A percentile compares a stretch with the other conserved stretches of the same genome.
Evolutionary conservation across 148 eudicot species (phyloP).

Genomic region (Vaccinium myrtillus): DNA sequence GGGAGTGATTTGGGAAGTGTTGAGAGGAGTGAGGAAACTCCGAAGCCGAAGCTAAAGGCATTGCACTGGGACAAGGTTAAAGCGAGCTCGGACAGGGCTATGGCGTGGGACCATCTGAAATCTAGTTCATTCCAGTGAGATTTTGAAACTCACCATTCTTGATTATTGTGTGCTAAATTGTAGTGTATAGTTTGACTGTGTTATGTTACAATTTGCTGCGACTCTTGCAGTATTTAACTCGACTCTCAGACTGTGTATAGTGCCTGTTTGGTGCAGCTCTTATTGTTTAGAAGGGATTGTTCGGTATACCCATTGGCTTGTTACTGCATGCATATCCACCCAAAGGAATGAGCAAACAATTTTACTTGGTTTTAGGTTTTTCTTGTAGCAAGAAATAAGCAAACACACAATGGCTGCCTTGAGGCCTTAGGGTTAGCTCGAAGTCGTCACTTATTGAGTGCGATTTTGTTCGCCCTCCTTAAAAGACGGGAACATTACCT

Average conservation of each 20-base stretch:
- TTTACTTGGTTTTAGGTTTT: background rate
- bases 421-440: background rate
- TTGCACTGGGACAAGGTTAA: conserved; percentile 93
- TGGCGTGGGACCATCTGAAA: conserved; percentile 87
- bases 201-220: background rate
- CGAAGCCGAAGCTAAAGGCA: conserved; percentile 74
- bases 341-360: background rate
- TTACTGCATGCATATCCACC: background rate
- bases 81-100: conserved; percentile 70
- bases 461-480: too few species aligned
- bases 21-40: conserved; percentile 41
- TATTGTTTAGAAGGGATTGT: background rate
- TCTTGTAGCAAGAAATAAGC: background rate
- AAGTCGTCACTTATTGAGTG: background rate
- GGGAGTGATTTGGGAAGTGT: conserved; percentile 11
- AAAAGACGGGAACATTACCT: too few species aligned
- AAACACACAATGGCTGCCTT: background rate
- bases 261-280: background rate
- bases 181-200: background rate
- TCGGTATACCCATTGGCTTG: background rate
- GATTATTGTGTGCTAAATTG: background rate
- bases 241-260: background rate
- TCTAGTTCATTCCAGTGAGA: conserved; percentile 85
- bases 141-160: background rate
- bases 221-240: background rate